Percentiles rank a stretch among this genome's conserved stretches.
Conservation (phyloP, 306 rosid species). For the Quercus gilva region DNA sequence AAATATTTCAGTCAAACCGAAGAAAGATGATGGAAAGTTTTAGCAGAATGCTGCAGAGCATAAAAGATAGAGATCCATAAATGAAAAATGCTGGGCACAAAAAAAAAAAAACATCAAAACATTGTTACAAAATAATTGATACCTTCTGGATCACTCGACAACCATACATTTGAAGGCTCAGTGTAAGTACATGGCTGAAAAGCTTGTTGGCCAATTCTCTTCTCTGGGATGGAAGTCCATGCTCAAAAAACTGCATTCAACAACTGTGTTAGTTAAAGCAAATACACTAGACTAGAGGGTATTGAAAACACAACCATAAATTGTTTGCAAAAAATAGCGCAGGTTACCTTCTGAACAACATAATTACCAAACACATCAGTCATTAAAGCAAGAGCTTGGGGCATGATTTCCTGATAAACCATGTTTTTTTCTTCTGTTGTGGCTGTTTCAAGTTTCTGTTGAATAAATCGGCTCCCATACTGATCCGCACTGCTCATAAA, state of each 20-base stretch:
- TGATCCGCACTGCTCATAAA: slow-evolving; percentile 76
- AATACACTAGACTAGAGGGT: neutral
- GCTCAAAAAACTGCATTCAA: slow-evolving; percentile 83
- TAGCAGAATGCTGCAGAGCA: slow-evolving; percentile 1
- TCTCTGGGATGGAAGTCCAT: slow-evolving; percentile 79
- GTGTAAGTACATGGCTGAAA: slow-evolving; percentile 70
- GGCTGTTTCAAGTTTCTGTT: slow-evolving; percentile 94
- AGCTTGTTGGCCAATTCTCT: slow-evolving; percentile 93
- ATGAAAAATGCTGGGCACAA: neutral
- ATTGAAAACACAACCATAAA: neutral
- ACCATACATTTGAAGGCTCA: slow-evolving; percentile 99
- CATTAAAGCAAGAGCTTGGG: slow-evolving; percentile 89
- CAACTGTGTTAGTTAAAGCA: slow-evolving; percentile 14
- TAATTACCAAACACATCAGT: slow-evolving; percentile 98
- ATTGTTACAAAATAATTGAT: slow-evolving; percentile 13
- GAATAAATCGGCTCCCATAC: slow-evolving; percentile 91
- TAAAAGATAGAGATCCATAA: neutral
- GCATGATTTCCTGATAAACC: slow-evolving; percentile 97
- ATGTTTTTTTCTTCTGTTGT: slow-evolving; percentile 76
- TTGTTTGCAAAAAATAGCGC: neutral
- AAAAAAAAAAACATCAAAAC: neutral
- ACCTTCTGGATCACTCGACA: slow-evolving; percentile 99
- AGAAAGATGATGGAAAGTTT: neutral
- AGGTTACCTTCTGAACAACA: slow-evolving; percentile 85
- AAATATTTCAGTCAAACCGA: neutral